Conservation (phyloP, 1,284 basidiomycete species). For the Singerocomus rubriflavus region DNA sequence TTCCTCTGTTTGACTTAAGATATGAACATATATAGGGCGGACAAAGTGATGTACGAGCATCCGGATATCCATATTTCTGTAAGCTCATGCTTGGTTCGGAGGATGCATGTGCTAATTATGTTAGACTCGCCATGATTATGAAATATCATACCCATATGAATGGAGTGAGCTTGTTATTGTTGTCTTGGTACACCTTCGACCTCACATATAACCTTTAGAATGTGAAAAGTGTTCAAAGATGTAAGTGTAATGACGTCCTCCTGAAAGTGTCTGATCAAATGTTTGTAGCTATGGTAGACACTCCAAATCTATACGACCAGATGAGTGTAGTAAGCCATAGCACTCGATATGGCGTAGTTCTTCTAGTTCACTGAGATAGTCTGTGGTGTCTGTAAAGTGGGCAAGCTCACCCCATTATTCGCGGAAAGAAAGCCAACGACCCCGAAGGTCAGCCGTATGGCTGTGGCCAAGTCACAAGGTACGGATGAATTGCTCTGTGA, state of each 20-base stretch:
- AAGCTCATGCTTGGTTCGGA: constrained; percentile 15
- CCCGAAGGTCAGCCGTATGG: constrained; percentile 46
- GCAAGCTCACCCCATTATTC: constrained; percentile 58
- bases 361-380: constrained; percentile 28
- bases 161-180: constrained; percentile 56
- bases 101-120: constrained; percentile 2
- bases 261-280: constrained; percentile 5
- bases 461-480: constrained; percentile 48
- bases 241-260: constrained; percentile 37
- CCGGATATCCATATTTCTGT: constrained; percentile 75
- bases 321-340: constrained; percentile 54
- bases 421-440: constrained; percentile 34
- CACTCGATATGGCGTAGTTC: not conserved
- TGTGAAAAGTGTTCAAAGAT: constrained; percentile 66
- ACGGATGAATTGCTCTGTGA: constrained; percentile 4
- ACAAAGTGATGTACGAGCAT: constrained; percentile 55
- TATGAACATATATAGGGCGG: constrained; percentile 46
- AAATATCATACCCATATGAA: constrained; percentile 72
- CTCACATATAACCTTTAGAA: constrained; percentile 37
- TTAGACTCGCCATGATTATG: constrained; percentile 74
- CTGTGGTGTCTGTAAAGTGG: constrained; percentile 50
- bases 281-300: constrained; percentile 67
- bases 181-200: not conserved
- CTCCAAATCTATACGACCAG: constrained; percentile 70
- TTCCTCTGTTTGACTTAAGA: not conserved